Evolutionary conservation across 345 rosid genomes (phyloP).

Genomic region (Arabidopsis suecica): DNA sequence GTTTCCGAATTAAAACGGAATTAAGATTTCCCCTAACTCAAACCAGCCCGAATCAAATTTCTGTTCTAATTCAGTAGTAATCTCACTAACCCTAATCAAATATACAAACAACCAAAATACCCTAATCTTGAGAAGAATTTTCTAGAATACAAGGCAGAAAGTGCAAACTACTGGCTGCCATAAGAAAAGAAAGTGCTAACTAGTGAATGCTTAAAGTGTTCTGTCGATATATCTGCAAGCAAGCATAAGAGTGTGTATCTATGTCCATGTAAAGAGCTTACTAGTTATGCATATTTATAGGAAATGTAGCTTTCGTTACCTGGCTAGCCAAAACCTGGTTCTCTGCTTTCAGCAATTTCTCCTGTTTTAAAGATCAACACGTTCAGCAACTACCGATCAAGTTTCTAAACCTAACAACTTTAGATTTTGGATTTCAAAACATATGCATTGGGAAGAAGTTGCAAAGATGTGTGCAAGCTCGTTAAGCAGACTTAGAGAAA

Average conservation of each 20-base stretch:
- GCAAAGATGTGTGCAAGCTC: background rate
- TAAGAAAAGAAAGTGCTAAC: background rate
- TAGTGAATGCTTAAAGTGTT: background rate
- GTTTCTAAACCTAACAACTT: constrained; percentile 8
- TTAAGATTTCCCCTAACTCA: background rate
- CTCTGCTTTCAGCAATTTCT: constrained; percentile 38
- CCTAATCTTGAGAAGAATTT: background rate
- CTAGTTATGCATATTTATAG: background rate
- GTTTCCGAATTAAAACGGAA: background rate
- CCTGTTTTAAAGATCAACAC: constrained; percentile 29
- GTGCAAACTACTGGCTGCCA: no score
- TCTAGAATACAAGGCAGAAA: background rate
- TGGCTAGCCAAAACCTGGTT: constrained; percentile 38
- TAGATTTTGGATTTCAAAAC: constrained; percentile 8
- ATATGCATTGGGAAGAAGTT: constrained; percentile 13
- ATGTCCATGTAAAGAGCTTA: background rate
- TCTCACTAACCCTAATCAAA: background rate
- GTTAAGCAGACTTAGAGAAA: constrained; percentile 11
- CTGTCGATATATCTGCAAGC: background rate
- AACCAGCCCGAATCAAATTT: background rate
- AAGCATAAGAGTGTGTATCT: background rate
- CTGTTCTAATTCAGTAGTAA: background rate
- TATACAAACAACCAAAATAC: background rate
- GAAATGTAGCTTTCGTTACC: constrained; percentile 28
- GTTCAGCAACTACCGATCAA: constrained; percentile 26